Evolutionary conservation across 2,329 filamentous ascomycete genomes (phyloP), one percentile per base, ranked within the genome.

Genomic region (Colletotrichum filicis): DNA sequence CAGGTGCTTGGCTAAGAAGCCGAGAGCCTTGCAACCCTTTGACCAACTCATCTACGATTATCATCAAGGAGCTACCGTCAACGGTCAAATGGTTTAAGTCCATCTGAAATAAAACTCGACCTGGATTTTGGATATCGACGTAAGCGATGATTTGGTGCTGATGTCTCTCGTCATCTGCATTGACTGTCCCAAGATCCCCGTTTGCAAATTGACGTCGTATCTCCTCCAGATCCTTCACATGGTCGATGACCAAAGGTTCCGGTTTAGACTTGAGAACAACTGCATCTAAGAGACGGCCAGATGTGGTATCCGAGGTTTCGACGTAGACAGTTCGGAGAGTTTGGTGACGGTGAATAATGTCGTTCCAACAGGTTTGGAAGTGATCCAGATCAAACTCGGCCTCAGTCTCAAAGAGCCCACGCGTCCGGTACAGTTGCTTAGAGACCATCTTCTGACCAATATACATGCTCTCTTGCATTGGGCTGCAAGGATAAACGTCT

Each of bases 401-500:
- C 2, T 37, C 32, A 1, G 46, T 26, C 26, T 60, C 53, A n/a
- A 73, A 69, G 4, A 73, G 60, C 1, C 70, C 65, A 7, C 67
- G 62, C 7, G 67, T 75, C 19, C 81, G 75, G 55, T 83, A 83
- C 5, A 76, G 76, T 4, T 77, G 78, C 7, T 72, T n/a, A 4
- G 75, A 66, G 28, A 77, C 77, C 46, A 74, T 65, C 12, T 64
- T 73, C 22, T 81, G 77, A 9, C 83, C 77, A 2, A 82, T 77
- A 37, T 85, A 75, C 1, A 85, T 78, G 2, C 80, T 81, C n/a
- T 80, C 79, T 52, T 85, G 83, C 68, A 83, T 77, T 0, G 82
- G 78, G 2, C 82, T 80, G 74, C 81, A 83, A 3, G 83, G 83
- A n/a, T 82, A 84, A 0, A 80, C 70, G 59, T 82, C 79, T 35